Evolutionary conservation across 352 stramenopile species (phyloP), one percentile per base, ranked within the genome.

Genomic region (Phytophthora crassamura): DNA sequence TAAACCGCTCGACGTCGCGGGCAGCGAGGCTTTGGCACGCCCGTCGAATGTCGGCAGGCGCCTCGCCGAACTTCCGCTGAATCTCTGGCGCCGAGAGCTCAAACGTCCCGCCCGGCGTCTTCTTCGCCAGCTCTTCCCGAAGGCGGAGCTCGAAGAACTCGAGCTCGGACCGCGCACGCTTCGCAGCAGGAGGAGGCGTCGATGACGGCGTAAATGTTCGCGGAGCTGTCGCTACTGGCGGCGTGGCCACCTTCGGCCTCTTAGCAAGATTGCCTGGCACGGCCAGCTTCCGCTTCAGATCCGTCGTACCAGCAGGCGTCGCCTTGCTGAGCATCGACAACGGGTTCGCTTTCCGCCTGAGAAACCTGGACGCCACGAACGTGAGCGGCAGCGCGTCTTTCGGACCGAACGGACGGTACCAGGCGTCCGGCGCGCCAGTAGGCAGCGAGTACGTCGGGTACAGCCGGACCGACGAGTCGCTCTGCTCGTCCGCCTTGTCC

Each of bases 301-400:
- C 49, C 47, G 40, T 33, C 20, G 46, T 11, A 15, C 36, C 38
- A 11, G 10, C 3, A 15, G 18, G 3, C 3, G 39, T 46, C 43
- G 38, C 14, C 28, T 47, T 43, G 6, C 18, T 15, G 40, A 52
- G 25, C 11, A 45, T 34, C 7, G 42, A 28, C 15, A 43, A 34
- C 9, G 48, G 54, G 14, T 38, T 61, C 6, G 66, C 33, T 30
- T 86, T 83, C 46, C 72, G 69, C 51, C 72, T 75, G 22, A 91
- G 56, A 49, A 91, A 89, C 36, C 80, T 84, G 12, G 81, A 80
- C 1, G 82, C 82, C 5, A 86, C 74, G 51, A 86, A 89, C 7
- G 74, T 77, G 12, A 89, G 60, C 8, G 82, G 78, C 10, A 87
- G 51, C 14, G 69, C 76, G 4, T 74, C 46, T 64, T 82, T 79